Evolutionary conservation across 2,329 filamentous ascomycete species (phyloP).

Genomic region (Colletotrichum trifolii): DNA sequence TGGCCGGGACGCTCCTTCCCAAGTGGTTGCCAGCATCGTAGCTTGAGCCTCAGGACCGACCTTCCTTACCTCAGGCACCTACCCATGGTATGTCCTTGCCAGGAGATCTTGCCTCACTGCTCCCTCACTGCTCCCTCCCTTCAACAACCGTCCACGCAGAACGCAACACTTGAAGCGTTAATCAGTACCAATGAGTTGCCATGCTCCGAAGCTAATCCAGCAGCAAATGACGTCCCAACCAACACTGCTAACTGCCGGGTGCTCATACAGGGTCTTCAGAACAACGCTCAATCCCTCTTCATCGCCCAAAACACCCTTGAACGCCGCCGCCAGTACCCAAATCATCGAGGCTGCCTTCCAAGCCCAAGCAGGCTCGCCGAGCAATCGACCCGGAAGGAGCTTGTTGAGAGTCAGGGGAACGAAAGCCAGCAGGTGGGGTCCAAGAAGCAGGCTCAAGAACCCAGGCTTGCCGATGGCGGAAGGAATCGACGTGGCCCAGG

Average conservation of each 20-base stretch:
- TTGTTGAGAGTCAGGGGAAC: slow-evolving; percentile 39
- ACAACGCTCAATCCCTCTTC: slow-evolving; percentile 24
- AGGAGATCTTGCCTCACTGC: too few species aligned
- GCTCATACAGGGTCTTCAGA: slow-evolving; percentile 37
- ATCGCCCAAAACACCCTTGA: slow-evolving; percentile 5
- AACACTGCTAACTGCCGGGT: slow-evolving; percentile 43
- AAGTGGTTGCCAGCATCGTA: too few species aligned
- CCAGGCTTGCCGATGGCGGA: slow-evolving; percentile 18
- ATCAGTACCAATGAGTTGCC: slow-evolving; percentile 29
- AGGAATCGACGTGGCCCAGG: slow-evolving; percentile 35
- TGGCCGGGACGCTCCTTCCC: too few species aligned
- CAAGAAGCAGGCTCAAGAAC: slow-evolving; percentile 39
- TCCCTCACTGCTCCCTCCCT: too few species aligned
- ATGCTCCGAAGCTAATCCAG: slow-evolving; percentile 39
- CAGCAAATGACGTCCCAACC: slow-evolving; percentile 44
- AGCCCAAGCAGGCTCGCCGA: slow-evolving; percentile 25
- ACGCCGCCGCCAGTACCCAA: slow-evolving; percentile 23
- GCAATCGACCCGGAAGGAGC: slow-evolving; percentile 12
- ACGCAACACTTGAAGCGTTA: too few species aligned
- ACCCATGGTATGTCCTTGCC: too few species aligned
- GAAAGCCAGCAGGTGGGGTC: slow-evolving; percentile 42
- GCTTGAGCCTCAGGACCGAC: too few species aligned
- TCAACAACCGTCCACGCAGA: too few species aligned
- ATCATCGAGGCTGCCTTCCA: slow-evolving; percentile 30
- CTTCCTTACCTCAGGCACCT: too few species aligned